These are phyloP conservation scores for Aspergillus terreus DNA, from an alignment of 2,329 filamentous ascomycete species.

Conservation along the genomic window DNA sequence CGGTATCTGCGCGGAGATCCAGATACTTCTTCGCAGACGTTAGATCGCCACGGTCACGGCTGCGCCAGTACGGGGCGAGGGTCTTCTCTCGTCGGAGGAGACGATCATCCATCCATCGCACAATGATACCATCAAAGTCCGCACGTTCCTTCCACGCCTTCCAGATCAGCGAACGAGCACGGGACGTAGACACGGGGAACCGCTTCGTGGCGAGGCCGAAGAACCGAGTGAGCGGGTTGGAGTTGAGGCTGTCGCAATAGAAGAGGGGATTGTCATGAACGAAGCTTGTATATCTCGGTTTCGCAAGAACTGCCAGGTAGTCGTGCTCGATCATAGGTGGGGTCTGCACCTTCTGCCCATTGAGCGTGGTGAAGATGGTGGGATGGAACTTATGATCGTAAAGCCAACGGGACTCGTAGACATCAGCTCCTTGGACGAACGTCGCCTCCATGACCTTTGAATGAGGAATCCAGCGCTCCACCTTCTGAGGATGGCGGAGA, in stretches of 20 bases:
- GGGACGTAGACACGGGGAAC: slow-evolving; percentile 45
- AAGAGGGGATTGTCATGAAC: slow-evolving; percentile 52
- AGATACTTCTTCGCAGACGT: slow-evolving; percentile 43
- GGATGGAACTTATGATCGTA: slow-evolving; percentile 50
- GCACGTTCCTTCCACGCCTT: slow-evolving; percentile 47
- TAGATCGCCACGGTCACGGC: slow-evolving; percentile 43
- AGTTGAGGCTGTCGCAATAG: slow-evolving; percentile 40
- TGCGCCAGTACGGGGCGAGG: slow-evolving; percentile 45
- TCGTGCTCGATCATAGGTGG: slow-evolving; percentile 54
- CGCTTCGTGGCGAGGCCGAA: slow-evolving; percentile 33
- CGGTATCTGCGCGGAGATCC: slow-evolving; percentile 44
- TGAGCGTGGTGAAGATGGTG: slow-evolving; percentile 47
- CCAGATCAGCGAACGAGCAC: slow-evolving; percentile 49
- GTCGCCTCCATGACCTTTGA: slow-evolving; percentile 53
- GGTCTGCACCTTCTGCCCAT: slow-evolving; percentile 49
- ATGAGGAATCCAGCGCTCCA: slow-evolving; percentile 54
- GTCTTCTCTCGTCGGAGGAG: slow-evolving; percentile 46
- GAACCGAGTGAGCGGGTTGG: slow-evolving; percentile 29
- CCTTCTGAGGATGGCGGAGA: slow-evolving; percentile 47
- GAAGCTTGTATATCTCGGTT: slow-evolving; percentile 42
- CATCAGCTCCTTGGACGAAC: slow-evolving; percentile 51
- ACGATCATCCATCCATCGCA: slow-evolving; percentile 50
- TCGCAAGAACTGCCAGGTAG: slow-evolving; percentile 41
- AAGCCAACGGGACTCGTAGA: slow-evolving; percentile 50
- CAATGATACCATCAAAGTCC: slow-evolving; percentile 47